Base-by-base conservation (phyloP, 768 basidiomycete genomes). In the Crucibulum laeve region DNA sequence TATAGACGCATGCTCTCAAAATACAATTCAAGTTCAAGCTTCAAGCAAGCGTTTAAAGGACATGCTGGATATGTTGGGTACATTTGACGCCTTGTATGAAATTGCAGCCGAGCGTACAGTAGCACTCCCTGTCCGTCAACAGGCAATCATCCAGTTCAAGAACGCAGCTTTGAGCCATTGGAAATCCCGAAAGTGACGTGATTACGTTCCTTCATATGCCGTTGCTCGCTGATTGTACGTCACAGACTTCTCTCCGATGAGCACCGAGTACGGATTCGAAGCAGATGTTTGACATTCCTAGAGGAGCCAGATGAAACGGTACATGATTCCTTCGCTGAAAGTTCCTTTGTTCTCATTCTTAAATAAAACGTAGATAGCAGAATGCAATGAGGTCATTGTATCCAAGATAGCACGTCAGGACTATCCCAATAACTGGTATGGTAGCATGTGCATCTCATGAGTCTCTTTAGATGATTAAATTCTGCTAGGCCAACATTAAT, bases 111-210 rank as follows among this genome's bases (percentile, higher is more conserved):
- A 80, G 51, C 67, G 63, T 49, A 61, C 70, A 1, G 60, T 83
- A n/a, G 82, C 87, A 11, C 60, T 85, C 26, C 66, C 67, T 13
- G 75, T 92, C 39, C 80, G 91, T 32, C 77, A 87, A 52, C 87
- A 88, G 59, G 81, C 86, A 19, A 88, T 91, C 49, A 86, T 94
- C 43, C 90, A 91, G 55, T 87, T 93, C 68, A 94, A 94, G 66
- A 94, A 93, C 53, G 73, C 75, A 1, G 83, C 82, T 2, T 60
- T 82, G 3, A 65, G 65, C 38, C 83, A 88, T 54, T 95, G 92
- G 92, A 73, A 77, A 56, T 84, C 82, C 24, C 67, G 82, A 66
- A 89, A 80, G 90, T 88, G 51, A 57, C 76, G 36, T 15, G 13
- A 26, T 32, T 10, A 15, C 8, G 3, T 22, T 35, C 43, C 19